Percentiles rank a stretch among this genome's conserved stretches.
These are phyloP conservation scores for Zygosaccharomyces sapae DNA, from an alignment of 1,139 yeast species.

Conservation along the genomic window DNA sequence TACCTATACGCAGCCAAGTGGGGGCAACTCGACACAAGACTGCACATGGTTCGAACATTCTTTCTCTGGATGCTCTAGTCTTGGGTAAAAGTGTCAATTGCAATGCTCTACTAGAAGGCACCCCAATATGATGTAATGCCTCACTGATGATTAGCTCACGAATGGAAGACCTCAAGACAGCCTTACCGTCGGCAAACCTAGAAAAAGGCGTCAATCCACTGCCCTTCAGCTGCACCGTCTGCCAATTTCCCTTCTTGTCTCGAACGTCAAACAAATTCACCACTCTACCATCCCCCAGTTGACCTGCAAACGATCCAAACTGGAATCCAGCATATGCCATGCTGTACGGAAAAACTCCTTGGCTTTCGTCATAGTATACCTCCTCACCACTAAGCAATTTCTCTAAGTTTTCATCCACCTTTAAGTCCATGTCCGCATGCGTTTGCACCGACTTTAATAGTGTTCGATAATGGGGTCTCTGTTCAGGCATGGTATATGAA, in stretches of 20 bases:
- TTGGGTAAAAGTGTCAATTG: slow-evolving; percentile 68
- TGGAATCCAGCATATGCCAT: slow-evolving; percentile 96
- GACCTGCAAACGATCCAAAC: slow-evolving; percentile 96
- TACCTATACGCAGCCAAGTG: slow-evolving; percentile 83
- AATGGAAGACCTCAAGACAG: slow-evolving; percentile 80
- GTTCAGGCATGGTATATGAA: slow-evolving; percentile 66
- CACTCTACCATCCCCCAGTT: slow-evolving; percentile 93
- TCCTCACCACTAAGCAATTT: slow-evolving; percentile 61
- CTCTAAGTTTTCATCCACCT: slow-evolving; percentile 44
- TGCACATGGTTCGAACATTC: slow-evolving; percentile 72
- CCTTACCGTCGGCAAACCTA: slow-evolving; percentile 95
- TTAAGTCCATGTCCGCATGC: slow-evolving; percentile 55
- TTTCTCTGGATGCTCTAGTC: slow-evolving; percentile 68
- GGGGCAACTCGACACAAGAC: slow-evolving; percentile 80
- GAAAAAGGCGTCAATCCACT: slow-evolving; percentile 89
- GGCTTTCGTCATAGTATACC: slow-evolving; percentile 36
- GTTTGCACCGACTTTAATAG: slow-evolving; percentile 61
- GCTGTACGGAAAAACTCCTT: slow-evolving; percentile 71
- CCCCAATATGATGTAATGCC: slow-evolving; percentile 71
- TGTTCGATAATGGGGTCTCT: slow-evolving; percentile 50
- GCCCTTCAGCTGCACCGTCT: slow-evolving; percentile 73
- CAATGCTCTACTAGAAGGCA: slow-evolving; percentile 83
- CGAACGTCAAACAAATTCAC: slow-evolving; percentile 70
- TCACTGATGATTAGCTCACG: slow-evolving; percentile 87
- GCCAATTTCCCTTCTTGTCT: slow-evolving; percentile 35